Percentiles rank a stretch among this genome's conserved stretches.
These are phyloP conservation scores for Elongisporangium anandrum DNA, from an alignment of 352 stramenopile genomes.

Conservation along the genomic window DNA sequence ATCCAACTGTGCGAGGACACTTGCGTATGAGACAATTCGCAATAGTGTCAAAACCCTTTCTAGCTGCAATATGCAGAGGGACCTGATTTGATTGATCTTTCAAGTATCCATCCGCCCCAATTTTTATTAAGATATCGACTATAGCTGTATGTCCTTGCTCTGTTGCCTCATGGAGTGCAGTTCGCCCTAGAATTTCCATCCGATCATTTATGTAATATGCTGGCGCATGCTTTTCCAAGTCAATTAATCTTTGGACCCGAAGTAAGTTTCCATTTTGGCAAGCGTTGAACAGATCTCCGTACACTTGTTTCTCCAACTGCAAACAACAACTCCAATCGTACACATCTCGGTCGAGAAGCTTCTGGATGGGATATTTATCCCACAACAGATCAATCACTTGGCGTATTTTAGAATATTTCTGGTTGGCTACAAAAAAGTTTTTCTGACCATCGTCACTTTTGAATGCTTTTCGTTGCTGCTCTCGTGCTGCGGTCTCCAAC, in stretches of 20 bases:
- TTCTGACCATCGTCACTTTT: slow-evolving; percentile 14
- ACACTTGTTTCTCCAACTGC: slow-evolving; percentile 42
- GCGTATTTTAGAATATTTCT: slow-evolving; percentile 40
- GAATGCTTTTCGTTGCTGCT: slow-evolving; percentile 2
- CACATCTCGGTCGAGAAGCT: slow-evolving; percentile 22
- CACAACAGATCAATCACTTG: slow-evolving; percentile 69
- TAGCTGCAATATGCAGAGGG: slow-evolving; percentile 40
- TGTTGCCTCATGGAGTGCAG: slow-evolving; percentile 49
- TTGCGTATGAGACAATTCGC: slow-evolving; percentile 36
- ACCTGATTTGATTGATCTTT: slow-evolving; percentile 39
- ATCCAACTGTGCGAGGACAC: slow-evolving; percentile 28
- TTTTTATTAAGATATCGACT: slow-evolving; percentile 54
- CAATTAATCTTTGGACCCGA: slow-evolving; percentile 44
- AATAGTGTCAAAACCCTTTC: slow-evolving; percentile 46
- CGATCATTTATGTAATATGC: slow-evolving; percentile 46
- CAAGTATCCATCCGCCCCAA: slow-evolving; percentile 47
- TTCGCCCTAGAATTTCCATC: slow-evolving; percentile 32
- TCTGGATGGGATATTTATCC: slow-evolving; percentile 32
- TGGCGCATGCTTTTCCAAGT: slow-evolving; percentile 49
- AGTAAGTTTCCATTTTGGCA: slow-evolving; percentile 51
- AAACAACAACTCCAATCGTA: slow-evolving; percentile 37
- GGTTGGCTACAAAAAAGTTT: slow-evolving; percentile 31
- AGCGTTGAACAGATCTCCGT: slow-evolving; percentile 47
- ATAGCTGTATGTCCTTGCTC: slow-evolving; percentile 55
- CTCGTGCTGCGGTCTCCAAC: slow-evolving; percentile 35